A percentile compares a stretch with the other conserved stretches of the same genome.
These are phyloP conservation scores for Proliferodiscus dingleyae DNA, from an alignment of 2,329 filamentous ascomycete species.

Conservation along the genomic window DNA sequence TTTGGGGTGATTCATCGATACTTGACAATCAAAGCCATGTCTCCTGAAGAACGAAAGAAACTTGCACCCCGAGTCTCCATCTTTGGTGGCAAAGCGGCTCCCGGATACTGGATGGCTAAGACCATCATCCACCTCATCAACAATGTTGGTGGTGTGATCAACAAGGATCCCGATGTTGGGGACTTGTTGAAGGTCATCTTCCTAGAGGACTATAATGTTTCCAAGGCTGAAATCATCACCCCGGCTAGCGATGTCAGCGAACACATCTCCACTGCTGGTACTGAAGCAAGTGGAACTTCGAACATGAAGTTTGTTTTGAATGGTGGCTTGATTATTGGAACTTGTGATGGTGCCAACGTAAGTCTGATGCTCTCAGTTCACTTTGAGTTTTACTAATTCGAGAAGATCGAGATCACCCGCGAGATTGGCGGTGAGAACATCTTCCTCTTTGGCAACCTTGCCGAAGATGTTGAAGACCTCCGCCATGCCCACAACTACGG, in stretches of 20 bases:
- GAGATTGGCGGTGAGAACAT: slow-evolving; percentile 97
- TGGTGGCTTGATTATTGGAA: slow-evolving; percentile 94
- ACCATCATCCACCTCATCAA: slow-evolving; percentile 97
- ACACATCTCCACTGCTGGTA: slow-evolving; percentile 97
- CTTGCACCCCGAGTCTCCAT: slow-evolving; percentile 84
- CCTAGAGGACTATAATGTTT: slow-evolving; percentile 97
- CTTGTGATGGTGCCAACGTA: slow-evolving; percentile 95
- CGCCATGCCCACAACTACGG: slow-evolving; percentile 87
- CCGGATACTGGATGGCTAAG: slow-evolving; percentile 99
- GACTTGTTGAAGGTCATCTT: slow-evolving; percentile 97
- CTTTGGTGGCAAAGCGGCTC: slow-evolving; percentile 95
- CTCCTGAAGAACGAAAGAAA: slow-evolving; percentile 79
- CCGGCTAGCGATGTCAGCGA: slow-evolving; percentile 96
- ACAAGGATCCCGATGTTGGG: slow-evolving; percentile 86
- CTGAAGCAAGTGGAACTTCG: slow-evolving; percentile 82
- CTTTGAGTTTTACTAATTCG: slow-evolving; percentile 5
- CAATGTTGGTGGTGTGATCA: slow-evolving; percentile 82
- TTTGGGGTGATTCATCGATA: slow-evolving; percentile 97
- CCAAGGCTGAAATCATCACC: slow-evolving; percentile 95
- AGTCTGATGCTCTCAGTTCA: slow-evolving; percentile 36
- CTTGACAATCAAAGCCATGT: slow-evolving; percentile 80
- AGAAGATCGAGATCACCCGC: slow-evolving; percentile 91
- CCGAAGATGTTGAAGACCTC: slow-evolving; percentile 94
- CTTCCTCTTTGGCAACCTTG: slow-evolving; percentile 94
- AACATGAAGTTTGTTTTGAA: slow-evolving; percentile 99